phyloP scores from a whole-genome alignment of 768 basidiomycete genomes.

The Obba rivulosa region DNA sequence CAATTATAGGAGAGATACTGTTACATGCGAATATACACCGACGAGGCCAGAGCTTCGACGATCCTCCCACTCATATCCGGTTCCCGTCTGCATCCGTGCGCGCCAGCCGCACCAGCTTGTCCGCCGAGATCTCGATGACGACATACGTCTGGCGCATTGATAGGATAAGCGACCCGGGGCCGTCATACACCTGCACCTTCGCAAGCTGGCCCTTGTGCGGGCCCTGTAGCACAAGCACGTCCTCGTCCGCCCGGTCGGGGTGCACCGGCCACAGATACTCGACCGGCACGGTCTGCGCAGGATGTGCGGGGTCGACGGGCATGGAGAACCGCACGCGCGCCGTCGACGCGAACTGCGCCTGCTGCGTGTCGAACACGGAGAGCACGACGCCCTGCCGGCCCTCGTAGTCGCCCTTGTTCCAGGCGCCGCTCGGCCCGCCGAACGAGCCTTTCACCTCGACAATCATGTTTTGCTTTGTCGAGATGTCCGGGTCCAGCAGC shows the following conservation, averaged over 20 bases:
- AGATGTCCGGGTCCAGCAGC: slow-evolving; percentile 16
- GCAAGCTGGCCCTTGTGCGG: slow-evolving; percentile 14
- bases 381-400: slow-evolving; percentile 20
- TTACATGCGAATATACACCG: not conserved
- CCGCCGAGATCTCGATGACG: slow-evolving; percentile 14
- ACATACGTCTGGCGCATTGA: slow-evolving; percentile 10
- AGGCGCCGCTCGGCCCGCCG: slow-evolving; percentile 7
- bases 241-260: slow-evolving; percentile 15
- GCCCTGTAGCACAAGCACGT: slow-evolving; percentile 15
- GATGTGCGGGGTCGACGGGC: slow-evolving; percentile 11
- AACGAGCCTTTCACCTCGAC: slow-evolving; percentile 18
- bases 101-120: slow-evolving; percentile 11
- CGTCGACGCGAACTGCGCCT: slow-evolving; percentile 16
- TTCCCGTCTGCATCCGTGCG: slow-evolving; percentile 14
- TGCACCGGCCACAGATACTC: slow-evolving; percentile 19
- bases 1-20: too few relatives aligned
- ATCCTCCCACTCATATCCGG: slow-evolving; percentile 1
- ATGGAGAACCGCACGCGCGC: slow-evolving; percentile 19
- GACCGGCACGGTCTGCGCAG: slow-evolving; percentile 18
- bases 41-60: not conserved
- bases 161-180: slow-evolving; percentile 6
- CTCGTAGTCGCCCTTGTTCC: slow-evolving; percentile 23
- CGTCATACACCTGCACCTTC: slow-evolving; percentile 14
- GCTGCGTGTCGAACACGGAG: slow-evolving; percentile 18
- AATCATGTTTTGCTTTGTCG: slow-evolving; percentile 11